Conservation (phyloP, 2,329 filamentous ascomycete genomes). For the Domatiomyces globalis region DNA sequence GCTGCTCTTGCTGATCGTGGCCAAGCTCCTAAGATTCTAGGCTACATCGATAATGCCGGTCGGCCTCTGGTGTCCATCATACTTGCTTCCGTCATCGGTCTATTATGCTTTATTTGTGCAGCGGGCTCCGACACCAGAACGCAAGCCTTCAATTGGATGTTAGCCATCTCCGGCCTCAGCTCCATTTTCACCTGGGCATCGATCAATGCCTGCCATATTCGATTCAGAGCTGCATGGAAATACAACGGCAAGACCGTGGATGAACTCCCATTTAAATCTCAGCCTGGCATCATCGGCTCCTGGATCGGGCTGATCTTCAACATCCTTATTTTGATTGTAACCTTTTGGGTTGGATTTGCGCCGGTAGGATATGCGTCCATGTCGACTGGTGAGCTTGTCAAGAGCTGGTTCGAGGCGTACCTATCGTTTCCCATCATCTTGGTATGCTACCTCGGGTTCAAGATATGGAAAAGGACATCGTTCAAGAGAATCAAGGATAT, state of each 20-base stretch:
- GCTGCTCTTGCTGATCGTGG: conserved; percentile 37
- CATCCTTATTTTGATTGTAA: conserved; percentile 59
- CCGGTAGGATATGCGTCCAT: conserved; percentile 41
- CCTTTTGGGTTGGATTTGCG: conserved; percentile 76
- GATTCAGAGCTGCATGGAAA: conserved; percentile 72
- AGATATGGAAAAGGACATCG: conserved; percentile 48
- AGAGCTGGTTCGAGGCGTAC: conserved; percentile 55
- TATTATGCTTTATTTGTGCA: conserved; percentile 26
- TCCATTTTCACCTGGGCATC: conserved; percentile 53
- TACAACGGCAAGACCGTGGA: conserved; percentile 52
- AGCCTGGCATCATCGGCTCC: conserved; percentile 65
- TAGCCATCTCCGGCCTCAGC: conserved; percentile 48
- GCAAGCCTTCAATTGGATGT: conserved; percentile 49
- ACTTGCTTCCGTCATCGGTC: conserved; percentile 26
- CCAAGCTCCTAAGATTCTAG: conserved; percentile 32
- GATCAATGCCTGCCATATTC: conserved; percentile 65
- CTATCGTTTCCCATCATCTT: conserved; percentile 45
- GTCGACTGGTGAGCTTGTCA: conserved; percentile 30
- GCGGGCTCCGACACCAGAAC: conserved; percentile 29
- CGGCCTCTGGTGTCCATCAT: conserved; percentile 29
- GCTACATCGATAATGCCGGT: conserved; percentile 32
- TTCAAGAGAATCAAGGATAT: conserved; percentile 48
- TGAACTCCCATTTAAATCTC: conserved; percentile 68
- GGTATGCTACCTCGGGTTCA: conserved; percentile 42
- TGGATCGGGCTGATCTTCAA: conserved; percentile 70